A percentile compares a stretch with the other conserved stretches of the same genome.
phyloP scores from a whole-genome alignment of 148 eudicot species.

The Gaultheria prostrata region DNA sequence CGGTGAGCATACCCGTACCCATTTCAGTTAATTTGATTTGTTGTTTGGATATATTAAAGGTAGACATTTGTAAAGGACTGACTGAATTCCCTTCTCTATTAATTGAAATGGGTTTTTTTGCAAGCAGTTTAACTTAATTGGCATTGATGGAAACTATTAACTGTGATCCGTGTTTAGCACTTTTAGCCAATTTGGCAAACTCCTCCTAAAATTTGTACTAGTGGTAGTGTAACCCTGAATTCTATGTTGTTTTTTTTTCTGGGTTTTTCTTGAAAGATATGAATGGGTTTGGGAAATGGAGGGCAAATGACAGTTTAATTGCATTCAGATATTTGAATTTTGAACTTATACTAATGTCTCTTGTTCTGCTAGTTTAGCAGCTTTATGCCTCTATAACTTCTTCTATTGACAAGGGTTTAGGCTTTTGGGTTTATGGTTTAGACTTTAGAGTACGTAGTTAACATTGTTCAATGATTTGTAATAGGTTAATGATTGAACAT shows the following conservation, averaged over 20 bases:
- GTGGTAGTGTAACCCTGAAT: neutral
- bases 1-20: too few relatives aligned
- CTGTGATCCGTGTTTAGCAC: neutral
- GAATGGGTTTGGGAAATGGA: neutral
- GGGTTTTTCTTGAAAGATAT: neutral
- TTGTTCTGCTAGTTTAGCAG: conserved; percentile 5
- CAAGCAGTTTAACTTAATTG: neutral
- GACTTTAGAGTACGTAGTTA: neutral
- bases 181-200: too few relatives aligned
- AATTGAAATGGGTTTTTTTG: neutral
- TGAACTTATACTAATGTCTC: neutral
- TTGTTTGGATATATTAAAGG: too few relatives aligned
- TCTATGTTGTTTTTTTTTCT: neutral
- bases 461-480: neutral
- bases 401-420: neutral
- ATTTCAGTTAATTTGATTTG: too few relatives aligned
- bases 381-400: neutral
- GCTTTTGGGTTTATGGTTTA: neutral
- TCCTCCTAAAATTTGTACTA: neutral
- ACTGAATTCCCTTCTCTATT: neutral
- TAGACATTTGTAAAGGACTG: too few relatives aligned
- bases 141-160: neutral
- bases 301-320: neutral
- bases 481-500: neutral
- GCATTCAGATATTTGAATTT: neutral